phyloP scores from a whole-genome alignment of 768 basidiomycete species.

The Boletales sp. region DNA sequence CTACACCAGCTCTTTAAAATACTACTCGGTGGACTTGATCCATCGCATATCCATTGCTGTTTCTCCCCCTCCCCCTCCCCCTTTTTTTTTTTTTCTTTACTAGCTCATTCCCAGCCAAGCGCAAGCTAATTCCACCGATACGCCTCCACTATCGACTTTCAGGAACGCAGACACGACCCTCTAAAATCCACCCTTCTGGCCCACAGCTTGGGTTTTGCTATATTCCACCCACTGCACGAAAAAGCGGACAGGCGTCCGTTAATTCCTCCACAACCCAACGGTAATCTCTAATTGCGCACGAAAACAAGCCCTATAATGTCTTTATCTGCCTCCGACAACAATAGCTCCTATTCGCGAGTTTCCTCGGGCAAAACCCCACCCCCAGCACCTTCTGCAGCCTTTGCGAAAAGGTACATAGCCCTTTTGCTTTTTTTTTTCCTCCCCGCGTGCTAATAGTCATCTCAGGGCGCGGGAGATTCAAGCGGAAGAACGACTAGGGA shows the following conservation, averaged over 20 bases:
- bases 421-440: constrained; percentile 11
- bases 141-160: constrained; percentile 19
- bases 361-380: constrained; percentile 88
- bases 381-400: constrained; percentile 86
- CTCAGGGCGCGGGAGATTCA: constrained; percentile 81
- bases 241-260: constrained; percentile 31
- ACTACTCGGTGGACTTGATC: constrained; percentile 29
- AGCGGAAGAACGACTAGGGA: constrained; percentile 65
- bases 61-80: constrained; percentile 7
- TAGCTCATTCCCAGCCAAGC: constrained; percentile 25
- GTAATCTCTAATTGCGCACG: constrained; percentile 80
- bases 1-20: constrained; percentile 34
- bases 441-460: constrained; percentile 7
- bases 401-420: constrained; percentile 69
- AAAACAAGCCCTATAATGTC: constrained; percentile 75
- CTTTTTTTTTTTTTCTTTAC: constrained; percentile 17
- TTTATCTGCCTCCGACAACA: constrained; percentile 82
- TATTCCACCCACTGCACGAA: constrained; percentile 29
- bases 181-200: constrained; percentile 17
- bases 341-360: constrained; percentile 75
- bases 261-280: constrained; percentile 35
- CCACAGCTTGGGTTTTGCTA: constrained; percentile 16
- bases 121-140: constrained; percentile 31
- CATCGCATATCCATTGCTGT: constrained; percentile 31
- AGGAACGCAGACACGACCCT: constrained; percentile 28